phyloP scores from a whole-genome alignment of 306 rosid species.

The Sphenostylis stenocarpa region DNA sequence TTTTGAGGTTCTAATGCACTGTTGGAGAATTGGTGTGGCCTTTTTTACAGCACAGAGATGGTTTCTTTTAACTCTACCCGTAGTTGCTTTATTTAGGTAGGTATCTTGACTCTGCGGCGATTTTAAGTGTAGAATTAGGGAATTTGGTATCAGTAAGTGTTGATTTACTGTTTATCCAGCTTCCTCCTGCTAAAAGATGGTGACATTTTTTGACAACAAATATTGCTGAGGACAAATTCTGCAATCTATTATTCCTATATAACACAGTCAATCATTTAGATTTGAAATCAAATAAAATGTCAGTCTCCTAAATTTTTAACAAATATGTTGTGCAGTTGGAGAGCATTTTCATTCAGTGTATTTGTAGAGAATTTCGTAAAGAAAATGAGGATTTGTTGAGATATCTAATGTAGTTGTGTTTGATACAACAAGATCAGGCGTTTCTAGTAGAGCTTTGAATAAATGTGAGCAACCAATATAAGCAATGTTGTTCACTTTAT shows the following conservation, averaged over 20 bases:
- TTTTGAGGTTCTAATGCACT: background rate
- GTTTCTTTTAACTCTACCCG: too few species aligned
- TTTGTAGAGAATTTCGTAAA: too few species aligned
- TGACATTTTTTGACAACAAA: background rate
- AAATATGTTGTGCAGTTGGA: background rate
- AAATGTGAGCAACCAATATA: background rate
- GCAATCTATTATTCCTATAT: background rate
- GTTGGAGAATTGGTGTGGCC: background rate
- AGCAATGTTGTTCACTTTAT: background rate
- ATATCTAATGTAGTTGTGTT: too few species aligned
- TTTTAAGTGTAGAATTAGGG: background rate
- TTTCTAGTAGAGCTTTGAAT: background rate
- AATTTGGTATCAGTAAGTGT: background rate
- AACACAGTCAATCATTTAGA: background rate
- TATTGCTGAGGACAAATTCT: background rate
- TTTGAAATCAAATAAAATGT: background rate
- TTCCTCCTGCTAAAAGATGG: background rate
- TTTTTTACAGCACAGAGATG: too few species aligned
- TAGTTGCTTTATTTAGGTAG: background rate
- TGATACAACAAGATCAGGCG: background rate
- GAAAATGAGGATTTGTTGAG: too few species aligned
- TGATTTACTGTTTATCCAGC: background rate
- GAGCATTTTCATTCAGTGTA: background rate
- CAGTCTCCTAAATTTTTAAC: background rate
- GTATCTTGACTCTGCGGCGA: background rate